Percentiles rank a stretch among this genome's conserved stretches.
These are phyloP conservation scores for Aureobasidium zeae DNA, from an alignment of 2,329 filamentous ascomycete species.

Conservation along the genomic window DNA sequence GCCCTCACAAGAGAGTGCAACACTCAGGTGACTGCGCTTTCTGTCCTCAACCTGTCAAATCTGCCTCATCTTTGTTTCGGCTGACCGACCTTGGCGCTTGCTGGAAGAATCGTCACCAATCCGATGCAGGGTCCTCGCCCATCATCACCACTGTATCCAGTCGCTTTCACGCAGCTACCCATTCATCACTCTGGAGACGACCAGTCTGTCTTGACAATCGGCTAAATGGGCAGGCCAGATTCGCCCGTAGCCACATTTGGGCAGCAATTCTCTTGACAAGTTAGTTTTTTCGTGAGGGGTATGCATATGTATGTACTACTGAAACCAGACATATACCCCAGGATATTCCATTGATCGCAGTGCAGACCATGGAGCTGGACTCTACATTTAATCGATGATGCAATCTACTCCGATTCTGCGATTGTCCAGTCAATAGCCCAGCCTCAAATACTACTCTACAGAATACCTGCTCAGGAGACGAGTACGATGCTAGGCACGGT, in stretches of 20 bases:
- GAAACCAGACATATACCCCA: no score
- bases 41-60: background rate
- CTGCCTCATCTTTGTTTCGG: background rate
- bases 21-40: background rate
- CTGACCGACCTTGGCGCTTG: background rate
- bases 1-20: background rate
- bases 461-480: no score
- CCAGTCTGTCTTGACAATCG: slow-evolving; percentile 8
- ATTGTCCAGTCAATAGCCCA: no score
- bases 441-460: no score
- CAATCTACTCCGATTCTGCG: no score
- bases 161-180: background rate
- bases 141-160: slow-evolving; percentile 1
- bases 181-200: slow-evolving; percentile 6
- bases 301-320: slow-evolving; percentile 14
- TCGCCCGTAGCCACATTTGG: no score
- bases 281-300: no score
- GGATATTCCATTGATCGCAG: no score
- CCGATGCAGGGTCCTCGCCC: slow-evolving; percentile 7
- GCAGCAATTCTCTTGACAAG: no score
- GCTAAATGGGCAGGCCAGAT: slow-evolving; percentile 1
- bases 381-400: slow-evolving; percentile 5
- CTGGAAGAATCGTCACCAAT: no score
- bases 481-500: no score
- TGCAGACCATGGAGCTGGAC: background rate